Base-by-base conservation (phyloP, 805 yeast genomes). In the Pichia cephalocereana region DNA sequence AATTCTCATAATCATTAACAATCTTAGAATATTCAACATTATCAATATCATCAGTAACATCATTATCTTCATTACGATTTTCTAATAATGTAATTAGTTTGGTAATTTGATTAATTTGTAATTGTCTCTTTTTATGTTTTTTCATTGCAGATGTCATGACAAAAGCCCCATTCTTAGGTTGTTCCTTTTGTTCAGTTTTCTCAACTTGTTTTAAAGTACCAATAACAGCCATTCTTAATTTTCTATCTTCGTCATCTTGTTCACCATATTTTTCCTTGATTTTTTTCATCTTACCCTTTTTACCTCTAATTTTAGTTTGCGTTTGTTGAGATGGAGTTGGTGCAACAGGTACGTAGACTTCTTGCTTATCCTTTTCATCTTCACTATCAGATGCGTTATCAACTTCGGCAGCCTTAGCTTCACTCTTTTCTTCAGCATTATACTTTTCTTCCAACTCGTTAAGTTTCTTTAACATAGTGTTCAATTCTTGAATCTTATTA, bases 231-330 rank as follows among this genome's bases (percentile, higher is more conserved):
- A 91, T 80, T 54, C 95, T 74, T 48, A 83, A 57, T 42, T 66
- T 58, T 48, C 89, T 76, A 57, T 91, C 98, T 48, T 86, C 93
- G 46, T 87, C 96, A 62, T 91, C 98, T 66, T 91, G 98, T 51
- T 84, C 89, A 4, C 82, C 87, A 59, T 91, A 91, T 60, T 90
- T 91, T 51, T 77, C 73, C 39, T 83, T 83, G 48, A 88, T 85
- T 60, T 86, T 89, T 70, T 85, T 87, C 65, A 85, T 59, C 60
- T 89, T 89, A 38, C 85, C 83, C 59, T 83, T 87, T 65, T 85
- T 88, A 43, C 98, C 97, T 57, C 97, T 78, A 8, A 82, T 80
- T 38, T 70, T 73, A 17, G 70, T 71, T 19, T 65, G 65, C 14
- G 57, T 58, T 43, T 54, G 60, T 26, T 52, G 50, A 32, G 50